These are phyloP conservation scores for Trichocladium uniseriatum DNA, from an alignment of 495 filamentous ascomycete genomes.

Conservation along the genomic window DNA sequence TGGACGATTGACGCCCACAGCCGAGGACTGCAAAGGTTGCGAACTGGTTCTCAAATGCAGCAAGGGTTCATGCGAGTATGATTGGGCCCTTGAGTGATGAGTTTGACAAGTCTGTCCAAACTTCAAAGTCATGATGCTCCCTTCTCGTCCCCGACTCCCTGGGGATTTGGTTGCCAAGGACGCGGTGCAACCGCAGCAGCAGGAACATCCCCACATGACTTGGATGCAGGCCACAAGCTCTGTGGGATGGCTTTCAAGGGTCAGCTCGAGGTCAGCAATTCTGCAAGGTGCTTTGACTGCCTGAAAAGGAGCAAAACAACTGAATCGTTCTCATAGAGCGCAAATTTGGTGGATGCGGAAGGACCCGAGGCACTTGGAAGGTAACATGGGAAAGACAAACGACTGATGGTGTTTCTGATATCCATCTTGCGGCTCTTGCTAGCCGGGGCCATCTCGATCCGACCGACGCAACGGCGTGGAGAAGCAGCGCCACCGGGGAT, in stretches of 20 bases:
- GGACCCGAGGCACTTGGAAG: too few relatives aligned
- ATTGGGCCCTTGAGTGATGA: not conserved
- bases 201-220: not conserved
- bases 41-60: conserved; percentile 1
- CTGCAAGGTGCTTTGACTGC: too few relatives aligned
- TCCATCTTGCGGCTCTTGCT: not conserved
- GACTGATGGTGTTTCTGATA: too few relatives aligned
- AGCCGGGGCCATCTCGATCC: too few relatives aligned
- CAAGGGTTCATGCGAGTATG: not conserved
- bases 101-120: not conserved
- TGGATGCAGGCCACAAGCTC: not conserved
- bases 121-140: not conserved
- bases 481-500: too few relatives aligned
- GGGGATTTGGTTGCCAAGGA: not conserved
- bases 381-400: too few relatives aligned
- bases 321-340: too few relatives aligned
- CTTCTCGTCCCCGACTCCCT: not conserved
- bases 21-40: not conserved
- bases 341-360: too few relatives aligned
- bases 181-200: not conserved
- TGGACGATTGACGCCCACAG: not conserved
- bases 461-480: too few relatives aligned
- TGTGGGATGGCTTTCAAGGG: not conserved
- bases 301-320: too few relatives aligned
- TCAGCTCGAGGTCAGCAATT: too few relatives aligned